Conservation (phyloP, 805 yeast species). For the Candida yuanshanica region DNA sequence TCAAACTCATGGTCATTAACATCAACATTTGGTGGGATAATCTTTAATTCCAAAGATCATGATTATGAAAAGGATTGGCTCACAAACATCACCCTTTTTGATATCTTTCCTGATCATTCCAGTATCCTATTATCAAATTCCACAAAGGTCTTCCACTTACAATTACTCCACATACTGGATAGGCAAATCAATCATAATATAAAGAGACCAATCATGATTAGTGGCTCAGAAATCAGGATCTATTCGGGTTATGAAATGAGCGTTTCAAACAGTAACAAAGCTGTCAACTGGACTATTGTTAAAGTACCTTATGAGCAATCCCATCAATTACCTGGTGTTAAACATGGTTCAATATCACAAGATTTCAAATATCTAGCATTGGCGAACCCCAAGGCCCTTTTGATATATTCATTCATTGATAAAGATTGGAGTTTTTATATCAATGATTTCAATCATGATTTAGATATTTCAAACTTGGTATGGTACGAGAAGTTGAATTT, state of each 20-base stretch:
- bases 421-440: slow-evolving; percentile 24
- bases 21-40: slow-evolving; percentile 22
- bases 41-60: not conserved
- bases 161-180: slow-evolving; percentile 1
- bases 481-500: slow-evolving; percentile 18
- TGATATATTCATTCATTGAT: slow-evolving; percentile 18
- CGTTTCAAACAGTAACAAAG: slow-evolving; percentile 4
- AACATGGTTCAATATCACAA: slow-evolving; percentile 17
- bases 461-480: slow-evolving; percentile 13
- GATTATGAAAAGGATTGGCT: slow-evolving; percentile 3
- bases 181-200: slow-evolving; percentile 20
- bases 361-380: slow-evolving; percentile 22
- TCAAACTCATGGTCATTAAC: slow-evolving; percentile 22
- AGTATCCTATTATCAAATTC: slow-evolving; percentile 5
- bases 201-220: slow-evolving; percentile 20
- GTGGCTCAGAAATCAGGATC: slow-evolving; percentile 18
- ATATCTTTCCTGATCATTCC: slow-evolving; percentile 5
- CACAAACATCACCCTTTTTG: slow-evolving; percentile 1
- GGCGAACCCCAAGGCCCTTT: slow-evolving; percentile 14
- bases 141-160: not conserved
- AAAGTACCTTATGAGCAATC: slow-evolving; percentile 19
- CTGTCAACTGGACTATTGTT: slow-evolving; percentile 18
- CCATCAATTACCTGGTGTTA: slow-evolving; percentile 16
- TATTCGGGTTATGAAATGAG: slow-evolving; percentile 24
- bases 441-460: slow-evolving; percentile 21